These are phyloP conservation scores for Saccharum spontaneum DNA, from an alignment of 176 grass and related monocot species.

Conservation along the genomic window DNA sequence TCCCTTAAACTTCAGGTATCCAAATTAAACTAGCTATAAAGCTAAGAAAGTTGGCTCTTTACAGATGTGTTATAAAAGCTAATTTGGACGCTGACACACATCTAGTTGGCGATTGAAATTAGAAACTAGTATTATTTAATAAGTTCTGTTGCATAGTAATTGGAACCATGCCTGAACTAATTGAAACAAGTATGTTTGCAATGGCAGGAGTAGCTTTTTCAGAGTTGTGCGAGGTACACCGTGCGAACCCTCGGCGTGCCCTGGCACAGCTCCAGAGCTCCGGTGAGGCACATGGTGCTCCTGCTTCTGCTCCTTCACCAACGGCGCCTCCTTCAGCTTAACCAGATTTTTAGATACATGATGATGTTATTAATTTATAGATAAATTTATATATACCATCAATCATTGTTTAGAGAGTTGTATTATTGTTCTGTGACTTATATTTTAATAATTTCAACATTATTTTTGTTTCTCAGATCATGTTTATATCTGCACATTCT, in stretches of 20 bases:
- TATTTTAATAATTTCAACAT: background rate
- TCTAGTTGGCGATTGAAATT: too few relatives aligned
- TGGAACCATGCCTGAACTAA: background rate
- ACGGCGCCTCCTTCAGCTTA: background rate
- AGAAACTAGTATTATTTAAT: background rate
- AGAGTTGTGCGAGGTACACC: constrained; percentile 32
- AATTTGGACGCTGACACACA: background rate
- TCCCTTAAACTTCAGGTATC: background rate
- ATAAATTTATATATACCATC: too few relatives aligned
- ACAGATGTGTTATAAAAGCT: background rate
- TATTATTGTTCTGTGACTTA: background rate
- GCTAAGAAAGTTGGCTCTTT: background rate
- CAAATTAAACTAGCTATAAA: background rate
- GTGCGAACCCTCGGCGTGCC: constrained; percentile 28
- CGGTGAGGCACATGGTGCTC: background rate
- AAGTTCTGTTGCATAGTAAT: background rate
- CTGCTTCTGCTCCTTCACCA: background rate
- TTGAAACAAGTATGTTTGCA: background rate
- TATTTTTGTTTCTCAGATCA: background rate
- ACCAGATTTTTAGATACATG: background rate
- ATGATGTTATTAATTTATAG: background rate
- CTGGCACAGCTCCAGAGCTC: constrained; percentile 32
- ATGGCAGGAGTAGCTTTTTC: constrained; percentile 29
- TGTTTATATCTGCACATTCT: background rate
- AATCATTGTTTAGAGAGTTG: background rate